Base-by-base conservation (phyloP, 352 stramenopile genomes). In the Phytophthora agathidicida region DNA sequence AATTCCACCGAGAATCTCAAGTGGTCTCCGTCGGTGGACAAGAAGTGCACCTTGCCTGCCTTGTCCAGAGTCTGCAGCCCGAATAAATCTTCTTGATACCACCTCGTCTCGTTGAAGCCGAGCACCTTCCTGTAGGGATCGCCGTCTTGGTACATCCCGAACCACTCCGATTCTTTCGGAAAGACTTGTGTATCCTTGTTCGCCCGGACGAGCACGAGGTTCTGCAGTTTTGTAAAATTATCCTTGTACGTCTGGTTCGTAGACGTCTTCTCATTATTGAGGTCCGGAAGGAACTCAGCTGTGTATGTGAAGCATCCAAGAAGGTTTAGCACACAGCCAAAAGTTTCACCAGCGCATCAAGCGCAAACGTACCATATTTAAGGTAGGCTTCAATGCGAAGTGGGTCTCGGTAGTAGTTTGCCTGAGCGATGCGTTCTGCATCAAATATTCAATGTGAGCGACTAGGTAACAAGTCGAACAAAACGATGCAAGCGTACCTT, bases 401-500 rank as follows among this genome's bases (percentile, higher is more conserved):
- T 9, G 93, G 92, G 65, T 98, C 89, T 19, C 94, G 86, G 63
- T 92, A 98, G 73, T 98, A 98, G 62, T 98, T 97, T 23, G 91
- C 80, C 69, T 98, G 95, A 23, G 94, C 94, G 23, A 94, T 49
- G 31, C 77, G 77, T 22, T 83, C 85, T 94, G 44, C n/a, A 65
- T 35, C 17, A 43, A 53, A 7, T n/a, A 19, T 36, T 26, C 22
- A 37, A 28, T 27, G 31, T 75, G n/a, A 70, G 17, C 9, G 45
- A 11, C 11, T 39, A 11, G 9, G 3, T 16, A 51, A 26, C 5
- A 36, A 37, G 19, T 30, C 19, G 16, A 42, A 1, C 9, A 24
- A 22, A 23, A 14, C 14, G 0, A n/a, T 19, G 17, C 30, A 7
- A 9, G 7, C 20, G 39, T 55, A 91, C 85, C 61, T 75, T 98